Evolutionary conservation across 331 rosid genomes (phyloP).

Genomic region (Cydonia oblonga): DNA sequence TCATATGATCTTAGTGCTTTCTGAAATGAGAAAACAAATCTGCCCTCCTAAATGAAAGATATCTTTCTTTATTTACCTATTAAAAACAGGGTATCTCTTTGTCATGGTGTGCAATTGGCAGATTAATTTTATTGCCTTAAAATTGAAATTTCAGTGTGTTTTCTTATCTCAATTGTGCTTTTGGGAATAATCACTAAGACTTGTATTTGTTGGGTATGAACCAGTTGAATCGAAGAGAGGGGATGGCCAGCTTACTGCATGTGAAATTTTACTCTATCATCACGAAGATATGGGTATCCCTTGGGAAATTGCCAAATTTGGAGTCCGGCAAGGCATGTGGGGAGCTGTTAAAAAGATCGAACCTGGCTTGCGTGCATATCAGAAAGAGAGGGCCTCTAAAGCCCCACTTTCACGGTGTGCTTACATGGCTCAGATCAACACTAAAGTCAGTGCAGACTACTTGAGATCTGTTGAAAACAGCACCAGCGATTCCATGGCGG

Average conservation of each 20-base stretch:
- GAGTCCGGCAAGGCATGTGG: constrained; percentile 97
- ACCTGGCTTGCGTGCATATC: constrained; percentile 63
- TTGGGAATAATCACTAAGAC: constrained; percentile 10
- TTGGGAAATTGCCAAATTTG: constrained; percentile 96
- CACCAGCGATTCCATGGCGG: constrained; percentile 23
- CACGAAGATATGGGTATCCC: constrained; percentile 97
- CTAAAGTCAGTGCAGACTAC: constrained; percentile 55
- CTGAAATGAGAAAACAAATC: neutral
- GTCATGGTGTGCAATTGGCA: neutral
- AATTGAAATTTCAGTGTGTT: neutral
- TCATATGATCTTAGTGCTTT: neutral
- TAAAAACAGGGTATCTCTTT: neutral
- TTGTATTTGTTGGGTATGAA: constrained; percentile 15
- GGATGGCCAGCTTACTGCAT: constrained; percentile 58
- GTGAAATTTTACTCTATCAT: constrained; percentile 80
- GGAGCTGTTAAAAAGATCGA: constrained; percentile 93
- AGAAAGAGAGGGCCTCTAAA: constrained; percentile 50
- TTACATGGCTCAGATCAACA: constrained; percentile 55
- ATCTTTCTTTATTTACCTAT: neutral
- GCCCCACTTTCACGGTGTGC: constrained; percentile 53
- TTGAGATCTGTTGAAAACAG: constrained; percentile 46
- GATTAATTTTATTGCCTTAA: neutral
- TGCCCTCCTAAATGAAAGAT: constrained; percentile 2
- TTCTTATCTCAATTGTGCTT: neutral
- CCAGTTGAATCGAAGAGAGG: constrained; percentile 65